Conservation (phyloP, 306 rosid genomes). For the Begonia peltatifolia region DNA sequence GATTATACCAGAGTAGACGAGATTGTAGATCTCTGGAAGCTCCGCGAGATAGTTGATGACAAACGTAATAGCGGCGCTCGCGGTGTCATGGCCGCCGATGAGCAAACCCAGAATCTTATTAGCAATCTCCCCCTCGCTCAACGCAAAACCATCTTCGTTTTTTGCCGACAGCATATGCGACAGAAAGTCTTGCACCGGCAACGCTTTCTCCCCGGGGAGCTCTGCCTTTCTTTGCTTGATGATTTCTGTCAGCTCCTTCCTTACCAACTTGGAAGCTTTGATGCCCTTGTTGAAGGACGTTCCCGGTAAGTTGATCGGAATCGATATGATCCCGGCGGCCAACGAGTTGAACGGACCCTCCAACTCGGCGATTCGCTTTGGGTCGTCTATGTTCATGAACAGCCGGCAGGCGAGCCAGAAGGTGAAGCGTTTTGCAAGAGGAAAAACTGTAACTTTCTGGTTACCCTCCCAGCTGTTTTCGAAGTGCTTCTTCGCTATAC, state of each 20-base stretch:
- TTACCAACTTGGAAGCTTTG: not conserved
- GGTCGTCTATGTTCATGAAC: not conserved
- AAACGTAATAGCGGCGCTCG: not conserved
- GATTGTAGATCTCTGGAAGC: conserved; percentile 2
- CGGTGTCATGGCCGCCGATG: conserved; percentile 1
- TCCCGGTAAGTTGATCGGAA: conserved; percentile 2
- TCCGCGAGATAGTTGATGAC: not conserved
- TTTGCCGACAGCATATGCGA: not conserved
- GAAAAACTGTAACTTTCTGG: not conserved
- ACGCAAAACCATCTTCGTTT: not conserved
- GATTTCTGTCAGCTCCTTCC: not conserved
- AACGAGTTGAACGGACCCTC: not conserved
- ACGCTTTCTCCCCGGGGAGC: not conserved
- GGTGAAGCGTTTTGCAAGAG: not conserved
- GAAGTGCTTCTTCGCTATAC: not conserved
- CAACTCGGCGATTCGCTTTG: not conserved
- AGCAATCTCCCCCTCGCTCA: not conserved
- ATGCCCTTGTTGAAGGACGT: not conserved
- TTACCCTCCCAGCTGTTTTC: not conserved
- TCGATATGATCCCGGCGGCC: not conserved
- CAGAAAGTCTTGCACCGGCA: not conserved
- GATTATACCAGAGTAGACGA: not conserved
- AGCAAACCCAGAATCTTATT: conserved; percentile 1
- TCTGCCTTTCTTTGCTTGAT: not conserved
- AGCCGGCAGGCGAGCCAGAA: not conserved